These are phyloP conservation scores for Tremella yokohamensis DNA, from an alignment of 768 basidiomycete species.

Conservation along the genomic window DNA sequence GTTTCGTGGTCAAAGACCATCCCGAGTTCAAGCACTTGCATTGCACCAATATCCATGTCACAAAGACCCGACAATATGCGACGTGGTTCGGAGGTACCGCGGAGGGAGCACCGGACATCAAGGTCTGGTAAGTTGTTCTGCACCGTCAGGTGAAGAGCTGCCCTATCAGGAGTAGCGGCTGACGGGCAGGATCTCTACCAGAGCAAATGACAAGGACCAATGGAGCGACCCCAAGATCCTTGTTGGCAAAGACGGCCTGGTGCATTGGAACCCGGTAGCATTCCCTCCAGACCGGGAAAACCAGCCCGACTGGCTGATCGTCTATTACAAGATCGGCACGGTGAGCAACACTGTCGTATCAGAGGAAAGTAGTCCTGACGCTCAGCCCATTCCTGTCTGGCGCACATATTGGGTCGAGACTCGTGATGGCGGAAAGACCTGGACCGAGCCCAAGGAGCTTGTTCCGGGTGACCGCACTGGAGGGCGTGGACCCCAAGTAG, in stretches of 20 bases:
- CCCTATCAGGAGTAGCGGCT: not conserved
- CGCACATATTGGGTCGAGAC: constrained; percentile 14
- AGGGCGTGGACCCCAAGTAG: constrained; percentile 21
- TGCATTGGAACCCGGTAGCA: constrained; percentile 28
- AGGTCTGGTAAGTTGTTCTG: constrained; percentile 19
- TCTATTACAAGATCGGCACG: constrained; percentile 25
- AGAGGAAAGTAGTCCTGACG: not conserved
- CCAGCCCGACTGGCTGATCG: constrained; percentile 4
- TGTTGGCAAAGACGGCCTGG: constrained; percentile 8
- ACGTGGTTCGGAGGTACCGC: constrained; percentile 28
- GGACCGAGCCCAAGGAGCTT: constrained; percentile 17
- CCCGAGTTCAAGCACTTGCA: constrained; percentile 13
- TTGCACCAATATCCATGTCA: constrained; percentile 14
- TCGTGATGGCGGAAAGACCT: constrained; percentile 18
- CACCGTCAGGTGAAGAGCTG: not conserved
- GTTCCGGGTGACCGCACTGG: constrained; percentile 20
- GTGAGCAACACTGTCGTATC: not conserved
- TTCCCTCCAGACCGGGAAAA: constrained; percentile 11
- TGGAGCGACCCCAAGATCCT: constrained; percentile 8
- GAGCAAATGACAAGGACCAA: not conserved
- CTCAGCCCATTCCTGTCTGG: constrained; percentile 19
- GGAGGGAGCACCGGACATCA: constrained; percentile 20
- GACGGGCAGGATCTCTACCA: constrained; percentile 12
- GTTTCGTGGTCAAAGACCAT: constrained; percentile 13
- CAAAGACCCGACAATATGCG: constrained; percentile 1